These are phyloP conservation scores for Pythium sukuiense DNA, from an alignment of 352 stramenopile genomes.

Conservation along the genomic window DNA sequence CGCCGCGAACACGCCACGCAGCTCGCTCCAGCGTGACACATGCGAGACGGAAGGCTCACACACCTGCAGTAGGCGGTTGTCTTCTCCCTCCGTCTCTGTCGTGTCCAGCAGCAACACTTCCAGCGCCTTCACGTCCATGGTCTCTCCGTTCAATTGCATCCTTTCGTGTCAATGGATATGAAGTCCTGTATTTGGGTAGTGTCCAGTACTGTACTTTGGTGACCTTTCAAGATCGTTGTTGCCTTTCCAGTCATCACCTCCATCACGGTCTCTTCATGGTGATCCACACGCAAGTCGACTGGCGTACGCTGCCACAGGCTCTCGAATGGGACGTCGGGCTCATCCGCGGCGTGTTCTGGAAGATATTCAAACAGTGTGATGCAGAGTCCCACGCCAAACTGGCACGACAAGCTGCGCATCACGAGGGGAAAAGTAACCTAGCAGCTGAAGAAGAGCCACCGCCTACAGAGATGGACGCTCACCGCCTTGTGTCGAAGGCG, in stretches of 20 bases:
- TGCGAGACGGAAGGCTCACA: not conserved
- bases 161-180: not conserved
- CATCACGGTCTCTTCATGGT: slow-evolving; percentile 26
- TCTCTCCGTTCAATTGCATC: not conserved
- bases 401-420: not conserved
- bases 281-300: slow-evolving; percentile 49
- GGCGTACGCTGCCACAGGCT: slow-evolving; percentile 42
- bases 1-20: slow-evolving; percentile 61
- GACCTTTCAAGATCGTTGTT: slow-evolving; percentile 15
- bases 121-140: slow-evolving; percentile 30
- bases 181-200: not conserved
- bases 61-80: slow-evolving; percentile 59
- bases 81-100: slow-evolving; percentile 65
- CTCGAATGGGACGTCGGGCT: slow-evolving; percentile 53
- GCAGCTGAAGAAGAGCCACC: not conserved
- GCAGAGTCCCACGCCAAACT: slow-evolving; percentile 2
- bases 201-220: not conserved
- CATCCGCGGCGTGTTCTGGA: slow-evolving; percentile 52
- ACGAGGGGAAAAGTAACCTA: slow-evolving; percentile 1
- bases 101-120: slow-evolving; percentile 63
- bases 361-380: slow-evolving; percentile 34
- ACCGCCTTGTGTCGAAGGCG: slow-evolving; percentile 52
- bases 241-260: not conserved
- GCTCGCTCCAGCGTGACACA: slow-evolving; percentile 32
- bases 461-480: slow-evolving; percentile 27